phyloP scores from a whole-genome alignment of 2,329 filamentous ascomycete genomes.

The Didymellaceae sp. region DNA sequence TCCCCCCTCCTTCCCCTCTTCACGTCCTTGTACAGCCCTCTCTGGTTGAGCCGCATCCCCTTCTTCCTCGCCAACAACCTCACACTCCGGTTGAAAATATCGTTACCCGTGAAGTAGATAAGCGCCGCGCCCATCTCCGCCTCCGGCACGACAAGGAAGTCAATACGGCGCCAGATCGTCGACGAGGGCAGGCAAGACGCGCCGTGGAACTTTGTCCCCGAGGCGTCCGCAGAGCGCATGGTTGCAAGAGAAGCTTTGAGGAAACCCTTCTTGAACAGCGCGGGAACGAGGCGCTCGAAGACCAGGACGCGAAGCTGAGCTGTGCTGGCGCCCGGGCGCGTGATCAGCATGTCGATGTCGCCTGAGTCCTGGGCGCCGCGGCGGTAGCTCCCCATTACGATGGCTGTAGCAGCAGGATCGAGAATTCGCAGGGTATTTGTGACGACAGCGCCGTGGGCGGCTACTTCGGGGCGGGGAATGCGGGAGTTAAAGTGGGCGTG shows the following conservation, averaged over 20 bases:
- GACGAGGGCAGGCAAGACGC: slow-evolving; percentile 72
- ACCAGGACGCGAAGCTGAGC: slow-evolving; percentile 67
- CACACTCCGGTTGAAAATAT: slow-evolving; percentile 91
- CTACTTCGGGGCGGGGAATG: slow-evolving; percentile 80
- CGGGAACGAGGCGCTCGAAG: slow-evolving; percentile 67
- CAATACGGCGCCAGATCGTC: slow-evolving; percentile 76
- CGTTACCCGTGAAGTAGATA: slow-evolving; percentile 95
- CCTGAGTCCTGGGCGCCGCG: slow-evolving; percentile 76
- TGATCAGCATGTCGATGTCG: slow-evolving; percentile 87
- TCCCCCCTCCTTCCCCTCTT: slow-evolving; percentile 63
- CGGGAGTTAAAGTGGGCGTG: slow-evolving; percentile 79
- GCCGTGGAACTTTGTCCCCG: slow-evolving; percentile 85
- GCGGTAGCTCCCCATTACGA: slow-evolving; percentile 84
- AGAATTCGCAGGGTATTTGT: slow-evolving; percentile 63
- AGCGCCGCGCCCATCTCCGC: slow-evolving; percentile 81
- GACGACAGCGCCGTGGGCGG: slow-evolving; percentile 71
- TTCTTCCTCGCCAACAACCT: slow-evolving; percentile 79
- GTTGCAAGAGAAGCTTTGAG: slow-evolving; percentile 73
- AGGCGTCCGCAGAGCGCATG: slow-evolving; percentile 53
- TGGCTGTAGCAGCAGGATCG: slow-evolving; percentile 70
- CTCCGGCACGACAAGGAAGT: slow-evolving; percentile 82
- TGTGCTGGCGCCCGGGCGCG: slow-evolving; percentile 63
- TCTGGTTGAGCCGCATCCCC: slow-evolving; percentile 84
- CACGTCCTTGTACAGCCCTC: slow-evolving; percentile 76
- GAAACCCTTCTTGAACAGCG: slow-evolving; percentile 67